Evolutionary conservation across 139 green algal genomes (phyloP), one percentile per base, ranked within the genome.

Genomic region (Mesostigma viride): DNA sequence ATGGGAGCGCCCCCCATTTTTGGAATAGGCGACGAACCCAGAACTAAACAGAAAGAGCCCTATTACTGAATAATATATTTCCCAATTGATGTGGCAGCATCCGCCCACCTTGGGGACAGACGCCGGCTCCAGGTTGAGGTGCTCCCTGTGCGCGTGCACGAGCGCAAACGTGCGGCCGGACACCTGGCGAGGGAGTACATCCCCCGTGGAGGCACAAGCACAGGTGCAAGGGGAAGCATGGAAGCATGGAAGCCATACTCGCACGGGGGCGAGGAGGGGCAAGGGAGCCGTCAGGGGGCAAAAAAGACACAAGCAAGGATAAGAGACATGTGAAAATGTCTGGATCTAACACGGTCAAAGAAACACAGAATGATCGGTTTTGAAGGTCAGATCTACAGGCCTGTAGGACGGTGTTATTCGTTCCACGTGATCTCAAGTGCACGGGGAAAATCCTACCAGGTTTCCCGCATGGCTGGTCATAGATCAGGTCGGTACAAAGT

Each of bases 141-240:
- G 22, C 0, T 14, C 59, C 36, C 71, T 65, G 57, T 78, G 76
- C 32, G 57, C 31, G 63, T 78, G 71, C 40, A 81, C 48, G 44
- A 40, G 36, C 26, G 26, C 22, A 17, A 75, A 46, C 2, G 33
- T 35, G 5, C n/a, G 6, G 14, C 62, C 68, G 24, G 63, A 62
- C 63, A 69, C 40, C 63, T 69, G 63, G n/a, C 31, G 53, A 35
- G 24, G 56, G 6, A 33, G 26, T 11, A 20, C 27, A 17, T 24
- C 26, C 33, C 2, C 2, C 22, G 27, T 8, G 17, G 8, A 61
- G 8, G 32, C 0, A 4, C 53, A 61, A 8, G 53, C 6, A 2
- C 53, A 31, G 2, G 26, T 28, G 30, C 0, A 11, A 0, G 24
- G 17, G 26, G 3, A 30, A 28, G n/a, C 1, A 58, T n/a, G n/a